Conservation (phyloP, 495 filamentous ascomycete genomes). For the Neurospora sublineolata region DNA sequence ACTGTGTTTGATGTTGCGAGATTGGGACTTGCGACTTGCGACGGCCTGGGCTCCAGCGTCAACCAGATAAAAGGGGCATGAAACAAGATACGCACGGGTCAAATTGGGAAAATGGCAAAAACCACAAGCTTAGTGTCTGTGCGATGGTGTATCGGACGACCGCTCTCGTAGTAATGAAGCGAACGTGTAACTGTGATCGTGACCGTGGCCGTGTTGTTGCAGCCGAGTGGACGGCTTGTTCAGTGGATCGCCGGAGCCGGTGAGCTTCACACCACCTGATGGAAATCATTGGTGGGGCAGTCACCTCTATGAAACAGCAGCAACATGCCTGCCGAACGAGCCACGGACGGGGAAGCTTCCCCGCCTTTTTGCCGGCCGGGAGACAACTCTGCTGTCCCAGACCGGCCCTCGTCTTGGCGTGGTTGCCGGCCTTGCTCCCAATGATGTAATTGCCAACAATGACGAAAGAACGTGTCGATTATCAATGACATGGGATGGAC, state of each 20-base stretch:
- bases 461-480: neutral
- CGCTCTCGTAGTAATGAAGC: neutral
- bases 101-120: neutral
- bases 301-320: neutral
- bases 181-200: neutral
- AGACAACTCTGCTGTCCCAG: neutral
- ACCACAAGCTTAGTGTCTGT: neutral
- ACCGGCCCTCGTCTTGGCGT: neutral
- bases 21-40: conserved; percentile 13
- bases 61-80: neutral
- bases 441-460: neutral
- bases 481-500: neutral
- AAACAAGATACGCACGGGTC: neutral
- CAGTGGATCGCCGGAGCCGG: neutral
- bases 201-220: neutral
- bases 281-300: neutral
- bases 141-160: neutral
- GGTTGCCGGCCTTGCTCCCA: neutral
- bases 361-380: neutral
- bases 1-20: neutral
- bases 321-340: neutral
- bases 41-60: conserved; percentile 10
- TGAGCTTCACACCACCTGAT: neutral
- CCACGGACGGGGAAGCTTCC: neutral
- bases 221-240: neutral